phyloP scores from a whole-genome alignment of 164 flowering plant species.

The Chimonanthus praecox region DNA sequence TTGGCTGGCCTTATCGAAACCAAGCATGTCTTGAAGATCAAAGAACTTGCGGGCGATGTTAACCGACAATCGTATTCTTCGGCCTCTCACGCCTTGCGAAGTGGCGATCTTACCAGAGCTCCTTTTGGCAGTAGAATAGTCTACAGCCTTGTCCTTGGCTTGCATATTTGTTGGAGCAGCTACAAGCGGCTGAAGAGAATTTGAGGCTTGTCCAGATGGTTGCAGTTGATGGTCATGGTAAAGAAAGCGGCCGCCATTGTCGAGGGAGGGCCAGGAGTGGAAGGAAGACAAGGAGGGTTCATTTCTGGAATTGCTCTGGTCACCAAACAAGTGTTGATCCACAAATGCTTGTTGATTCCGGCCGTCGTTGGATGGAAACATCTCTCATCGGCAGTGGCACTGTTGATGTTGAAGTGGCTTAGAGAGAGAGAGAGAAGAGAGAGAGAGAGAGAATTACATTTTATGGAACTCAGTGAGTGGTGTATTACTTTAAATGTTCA shows the following conservation, averaged over 20 bases:
- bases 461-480: too few species aligned
- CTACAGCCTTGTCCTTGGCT: neutral
- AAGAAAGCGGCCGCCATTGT: constrained; percentile 1
- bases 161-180: neutral
- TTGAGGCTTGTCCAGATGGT: neutral
- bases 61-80: constrained; percentile 76
- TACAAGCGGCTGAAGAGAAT: neutral
- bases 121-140: neutral
- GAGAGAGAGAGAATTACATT: too few species aligned
- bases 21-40: constrained; percentile 58
- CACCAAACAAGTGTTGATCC: constrained; percentile 14
- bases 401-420: too few species aligned
- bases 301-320: constrained; percentile 14
- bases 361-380: constrained; percentile 26
- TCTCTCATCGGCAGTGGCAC: constrained; percentile 22
- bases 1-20: constrained; percentile 65
- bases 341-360: constrained; percentile 1
- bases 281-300: constrained; percentile 10
- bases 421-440: too few species aligned
- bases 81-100: constrained; percentile 58
- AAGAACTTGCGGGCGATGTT: constrained; percentile 60
- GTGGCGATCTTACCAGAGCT: constrained; percentile 57
- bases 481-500: too few species aligned
- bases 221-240: constrained; percentile 13
- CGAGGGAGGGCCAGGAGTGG: constrained; percentile 16